Conservation (phyloP, 139 green algal species). For the Yamagishiella unicocca region DNA sequence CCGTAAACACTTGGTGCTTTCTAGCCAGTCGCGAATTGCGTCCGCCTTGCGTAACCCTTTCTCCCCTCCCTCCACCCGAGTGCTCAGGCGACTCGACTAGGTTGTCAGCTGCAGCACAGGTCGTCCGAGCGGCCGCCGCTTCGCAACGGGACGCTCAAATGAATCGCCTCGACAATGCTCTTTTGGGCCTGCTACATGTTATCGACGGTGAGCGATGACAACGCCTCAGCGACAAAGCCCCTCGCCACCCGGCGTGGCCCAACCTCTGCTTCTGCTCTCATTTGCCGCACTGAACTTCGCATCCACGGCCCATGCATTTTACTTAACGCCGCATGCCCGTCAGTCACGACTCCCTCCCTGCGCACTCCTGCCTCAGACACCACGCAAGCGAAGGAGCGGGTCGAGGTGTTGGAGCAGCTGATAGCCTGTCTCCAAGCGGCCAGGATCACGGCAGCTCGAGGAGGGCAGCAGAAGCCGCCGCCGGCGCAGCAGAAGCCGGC, state of each 20-base stretch:
- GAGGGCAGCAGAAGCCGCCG: not conserved
- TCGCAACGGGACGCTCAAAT: slow-evolving; percentile 32
- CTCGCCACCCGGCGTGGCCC: not conserved
- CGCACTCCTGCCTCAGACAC: not conserved
- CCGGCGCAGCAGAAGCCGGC: not conserved
- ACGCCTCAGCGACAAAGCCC: too few species aligned
- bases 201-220: slow-evolving; percentile 20
- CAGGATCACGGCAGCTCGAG: not conserved
- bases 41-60: too few species aligned
- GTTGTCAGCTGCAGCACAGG: not conserved
- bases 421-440: slow-evolving; percentile 28
- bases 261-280: not conserved
- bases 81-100: not conserved
- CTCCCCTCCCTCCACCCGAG: too few species aligned
- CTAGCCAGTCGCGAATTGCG: too few species aligned
- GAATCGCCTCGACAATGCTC: slow-evolving; percentile 25
- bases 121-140: not conserved
- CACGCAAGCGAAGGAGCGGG: not conserved
- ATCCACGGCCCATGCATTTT: not conserved
- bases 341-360: not conserved
- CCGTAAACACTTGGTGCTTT: too few species aligned
- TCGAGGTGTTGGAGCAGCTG: slow-evolving; percentile 40
- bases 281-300: not conserved
- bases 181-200: not conserved
- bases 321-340: not conserved